phyloP scores from a whole-genome alignment of 2,329 filamentous ascomycete genomes.

The Aspergillus nomiae region DNA sequence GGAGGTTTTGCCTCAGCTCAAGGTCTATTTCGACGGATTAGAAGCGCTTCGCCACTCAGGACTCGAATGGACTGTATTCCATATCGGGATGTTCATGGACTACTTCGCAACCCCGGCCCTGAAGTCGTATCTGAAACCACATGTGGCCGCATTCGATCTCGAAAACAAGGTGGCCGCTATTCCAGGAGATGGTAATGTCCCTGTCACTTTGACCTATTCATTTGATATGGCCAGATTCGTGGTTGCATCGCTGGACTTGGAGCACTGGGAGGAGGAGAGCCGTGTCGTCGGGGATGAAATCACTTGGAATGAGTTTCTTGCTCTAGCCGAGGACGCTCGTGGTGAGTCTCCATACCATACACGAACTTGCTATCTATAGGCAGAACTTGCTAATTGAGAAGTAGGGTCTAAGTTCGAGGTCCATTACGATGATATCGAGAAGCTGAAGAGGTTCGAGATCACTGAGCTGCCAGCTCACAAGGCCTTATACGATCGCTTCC shows the following conservation, averaged over 20 bases:
- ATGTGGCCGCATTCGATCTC: conserved; percentile 22
- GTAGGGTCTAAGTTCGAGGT: conserved; percentile 30
- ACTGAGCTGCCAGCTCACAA: conserved; percentile 33
- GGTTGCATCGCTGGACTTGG: conserved; percentile 15
- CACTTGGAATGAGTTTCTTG: conserved; percentile 28
- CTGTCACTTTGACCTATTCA: conserved; percentile 24
- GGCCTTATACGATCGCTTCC: conserved; percentile 21
- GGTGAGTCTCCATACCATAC: conserved; percentile 11
- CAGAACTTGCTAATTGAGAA: conserved; percentile 5
- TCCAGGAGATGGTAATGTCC: conserved; percentile 21
- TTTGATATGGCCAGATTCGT: conserved; percentile 28
- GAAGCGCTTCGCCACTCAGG: not conserved
- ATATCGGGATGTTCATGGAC: conserved; percentile 13
- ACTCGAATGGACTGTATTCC: conserved; percentile 24
- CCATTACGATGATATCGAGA: conserved; percentile 29
- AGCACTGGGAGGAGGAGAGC: conserved; percentile 21
- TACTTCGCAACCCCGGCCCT: conserved; percentile 18
- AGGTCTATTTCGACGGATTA: conserved; percentile 9
- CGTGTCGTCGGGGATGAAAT: conserved; percentile 26
- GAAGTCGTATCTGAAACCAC: conserved; percentile 19
- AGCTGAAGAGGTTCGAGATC: conserved; percentile 29
- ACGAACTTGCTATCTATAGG: not conserved
- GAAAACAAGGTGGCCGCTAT: conserved; percentile 22
- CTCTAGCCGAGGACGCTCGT: conserved; percentile 20
- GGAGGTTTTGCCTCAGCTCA: conserved; percentile 4